Percentiles rank a stretch among this genome's conserved stretches.
These are phyloP conservation scores for Alternaria longipes DNA, from an alignment of 2,329 filamentous ascomycete genomes.

Conservation along the genomic window DNA sequence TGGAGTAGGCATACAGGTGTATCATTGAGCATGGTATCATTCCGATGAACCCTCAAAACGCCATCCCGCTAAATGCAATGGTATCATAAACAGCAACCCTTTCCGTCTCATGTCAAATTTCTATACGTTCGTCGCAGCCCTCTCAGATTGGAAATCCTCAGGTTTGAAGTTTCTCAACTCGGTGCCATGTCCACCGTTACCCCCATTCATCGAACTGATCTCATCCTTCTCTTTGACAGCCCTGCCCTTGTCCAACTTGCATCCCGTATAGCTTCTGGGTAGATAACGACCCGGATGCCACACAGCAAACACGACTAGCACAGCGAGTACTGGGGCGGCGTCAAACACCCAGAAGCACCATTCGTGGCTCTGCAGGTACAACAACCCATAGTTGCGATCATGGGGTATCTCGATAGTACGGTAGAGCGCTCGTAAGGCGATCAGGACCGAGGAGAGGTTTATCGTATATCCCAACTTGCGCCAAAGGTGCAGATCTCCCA, in stretches of 20 bases:
- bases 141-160: constrained; percentile 32
- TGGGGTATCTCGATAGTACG: constrained; percentile 64
- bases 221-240: constrained; percentile 48
- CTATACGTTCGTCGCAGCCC: constrained; percentile 13
- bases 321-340: constrained; percentile 58
- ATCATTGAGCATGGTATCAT: constrained; percentile 21
- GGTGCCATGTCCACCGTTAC: constrained; percentile 7
- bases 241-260: constrained; percentile 39
- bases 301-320: constrained; percentile 60
- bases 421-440: constrained; percentile 62
- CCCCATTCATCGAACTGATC: constrained; percentile 29
- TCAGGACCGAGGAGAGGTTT: constrained; percentile 43
- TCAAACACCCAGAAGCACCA: constrained; percentile 65
- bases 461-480: constrained; percentile 47
- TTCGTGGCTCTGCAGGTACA: constrained; percentile 61
- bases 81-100: constrained; percentile 20
- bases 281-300: constrained; percentile 57
- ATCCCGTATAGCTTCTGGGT: constrained; percentile 43
- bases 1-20: neutral
- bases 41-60: constrained; percentile 15
- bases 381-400: constrained; percentile 55
- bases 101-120: neutral
- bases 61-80: constrained; percentile 27
- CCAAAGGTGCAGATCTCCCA: constrained; percentile 50
- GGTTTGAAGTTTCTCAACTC: constrained; percentile 36